Base-by-base conservation (phyloP, 192 early-diverging fungal genomes). In the Linnemannia schmuckeri region DNA sequence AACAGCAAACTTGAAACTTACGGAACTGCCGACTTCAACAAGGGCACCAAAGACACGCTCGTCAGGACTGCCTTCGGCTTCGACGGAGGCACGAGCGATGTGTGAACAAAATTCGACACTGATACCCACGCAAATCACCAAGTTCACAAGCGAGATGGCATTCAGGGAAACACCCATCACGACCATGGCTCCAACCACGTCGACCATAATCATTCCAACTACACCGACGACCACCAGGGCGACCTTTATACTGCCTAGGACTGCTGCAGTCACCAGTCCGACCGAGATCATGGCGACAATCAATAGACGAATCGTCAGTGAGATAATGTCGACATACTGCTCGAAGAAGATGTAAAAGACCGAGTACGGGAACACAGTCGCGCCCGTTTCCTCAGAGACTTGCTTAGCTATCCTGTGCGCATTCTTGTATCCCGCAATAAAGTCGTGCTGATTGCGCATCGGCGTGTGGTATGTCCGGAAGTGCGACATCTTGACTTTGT, bases 51-150 rank as follows among this genome's bases (percentile, higher is more conserved):
- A 74, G 24, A 92, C 88, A 69, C 93, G 77, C 35, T 92, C 90
- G 37, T 91, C 82, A 37, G 81, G 88, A 15, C 77, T 78, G 35
- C 85, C 84, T 79, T 89, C 92, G 33, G 83, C 83, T 18, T 90
- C 88, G 6, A 93, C 90, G 4, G 91, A 88, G 24, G 89, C 91
- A 54, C 94, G 88, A 8, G 90, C 90, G 82, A 94, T 91, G 80
- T 94, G 94, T 52, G 91, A 92, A 69, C 92, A 94, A 81, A 94
- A 94, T 70, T 94, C 94, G 13, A 94, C 94, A 69, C 93, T 92
- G 76, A 94, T 93, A 66, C 94, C 94, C 30, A 93, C 91, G 77
- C 92, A 93, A 49, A 94, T 94, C 4, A 93, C 91, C 24, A 94
- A 72, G 82, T 94, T 94, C 22, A 94, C 94, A 24, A 94, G 73